A percentile compares a stretch with the other conserved stretches of the same genome.
These are phyloP conservation scores for Rhodomyrtus tomentosa DNA, from an alignment of 345 rosid species.

Conservation along the genomic window DNA sequence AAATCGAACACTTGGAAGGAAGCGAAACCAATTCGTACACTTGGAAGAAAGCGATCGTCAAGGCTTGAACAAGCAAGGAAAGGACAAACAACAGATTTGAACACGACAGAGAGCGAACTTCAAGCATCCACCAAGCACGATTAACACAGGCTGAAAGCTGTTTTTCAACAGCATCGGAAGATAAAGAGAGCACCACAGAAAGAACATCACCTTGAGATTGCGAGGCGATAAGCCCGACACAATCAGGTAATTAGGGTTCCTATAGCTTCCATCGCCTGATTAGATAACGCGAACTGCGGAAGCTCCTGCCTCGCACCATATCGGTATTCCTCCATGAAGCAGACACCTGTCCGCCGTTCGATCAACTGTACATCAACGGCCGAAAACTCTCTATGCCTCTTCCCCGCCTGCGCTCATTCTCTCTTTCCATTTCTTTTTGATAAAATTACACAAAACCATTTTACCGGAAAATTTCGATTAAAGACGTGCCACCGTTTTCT, in stretches of 20 bases:
- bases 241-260: not conserved
- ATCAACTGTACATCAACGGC: not conserved
- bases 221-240: not conserved
- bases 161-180: not conserved
- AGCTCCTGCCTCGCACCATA: not conserved
- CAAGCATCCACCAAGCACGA: not conserved
- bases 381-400: not conserved
- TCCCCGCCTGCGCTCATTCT: not conserved
- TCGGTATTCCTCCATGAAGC: not conserved
- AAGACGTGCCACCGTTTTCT: no score
- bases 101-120: not conserved
- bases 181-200: not conserved
- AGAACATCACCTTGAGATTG: not conserved
- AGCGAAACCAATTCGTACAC: not conserved
- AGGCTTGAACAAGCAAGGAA: not conserved
- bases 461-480: no score
- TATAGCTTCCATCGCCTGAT: not conserved
- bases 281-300: not conserved
- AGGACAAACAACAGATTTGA: not conserved
- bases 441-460: no score
- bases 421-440: not conserved
- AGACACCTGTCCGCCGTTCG: not conserved
- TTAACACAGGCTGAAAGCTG: not conserved
- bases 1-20: not conserved
- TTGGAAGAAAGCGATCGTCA: not conserved